Evolutionary conservation across 2,329 filamentous ascomycete species (phyloP).

Genomic region (Knufia fluminis): DNA sequence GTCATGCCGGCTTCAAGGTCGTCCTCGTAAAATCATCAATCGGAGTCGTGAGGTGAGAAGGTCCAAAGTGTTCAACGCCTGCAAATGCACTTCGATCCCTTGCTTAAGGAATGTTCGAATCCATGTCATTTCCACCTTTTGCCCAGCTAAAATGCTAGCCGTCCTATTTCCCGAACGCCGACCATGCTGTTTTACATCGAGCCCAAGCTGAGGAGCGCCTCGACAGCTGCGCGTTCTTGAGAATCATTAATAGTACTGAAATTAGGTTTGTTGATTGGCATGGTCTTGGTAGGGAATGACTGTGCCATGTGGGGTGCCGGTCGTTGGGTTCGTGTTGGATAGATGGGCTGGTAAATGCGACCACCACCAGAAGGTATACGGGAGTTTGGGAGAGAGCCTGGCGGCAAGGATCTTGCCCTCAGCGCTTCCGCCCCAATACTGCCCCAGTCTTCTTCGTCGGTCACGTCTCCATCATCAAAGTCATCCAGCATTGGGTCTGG

Average conservation of each 20-base stretch:
- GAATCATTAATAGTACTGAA: constrained; percentile 27
- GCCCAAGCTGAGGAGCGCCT: constrained; percentile 40
- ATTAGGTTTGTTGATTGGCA: constrained; percentile 28
- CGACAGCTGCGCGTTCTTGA: constrained; percentile 41
- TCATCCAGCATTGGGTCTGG: constrained; percentile 59
- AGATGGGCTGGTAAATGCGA: constrained; percentile 29
- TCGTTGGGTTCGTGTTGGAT: constrained; percentile 16
- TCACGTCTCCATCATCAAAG: constrained; percentile 75
- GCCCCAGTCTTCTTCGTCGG: constrained; percentile 95
- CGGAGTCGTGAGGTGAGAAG: constrained; percentile 16
- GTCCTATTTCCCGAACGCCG: constrained; percentile 1
- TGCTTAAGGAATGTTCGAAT: constrained; percentile 8
- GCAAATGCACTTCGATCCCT: constrained; percentile 13
- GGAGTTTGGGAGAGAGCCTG: constrained; percentile 21
- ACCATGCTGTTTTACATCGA: constrained; percentile 33
- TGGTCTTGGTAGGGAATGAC: constrained; percentile 32
- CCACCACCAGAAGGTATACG: constrained; percentile 32
- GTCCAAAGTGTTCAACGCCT: constrained; percentile 9
- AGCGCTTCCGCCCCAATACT: constrained; percentile 78
- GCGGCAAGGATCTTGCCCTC: constrained; percentile 51
- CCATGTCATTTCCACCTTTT: constrained; percentile 1
- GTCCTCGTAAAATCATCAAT: constrained; percentile 13
- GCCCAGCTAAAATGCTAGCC: constrained; percentile 1
- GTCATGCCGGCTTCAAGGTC: constrained; percentile 18
- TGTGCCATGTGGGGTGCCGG: constrained; percentile 23